Percentiles rank a stretch among this genome's conserved stretches.
These are phyloP conservation scores for Sugiyamaella qingdaonensis DNA, from an alignment of 805 yeast genomes.

Conservation along the genomic window DNA sequence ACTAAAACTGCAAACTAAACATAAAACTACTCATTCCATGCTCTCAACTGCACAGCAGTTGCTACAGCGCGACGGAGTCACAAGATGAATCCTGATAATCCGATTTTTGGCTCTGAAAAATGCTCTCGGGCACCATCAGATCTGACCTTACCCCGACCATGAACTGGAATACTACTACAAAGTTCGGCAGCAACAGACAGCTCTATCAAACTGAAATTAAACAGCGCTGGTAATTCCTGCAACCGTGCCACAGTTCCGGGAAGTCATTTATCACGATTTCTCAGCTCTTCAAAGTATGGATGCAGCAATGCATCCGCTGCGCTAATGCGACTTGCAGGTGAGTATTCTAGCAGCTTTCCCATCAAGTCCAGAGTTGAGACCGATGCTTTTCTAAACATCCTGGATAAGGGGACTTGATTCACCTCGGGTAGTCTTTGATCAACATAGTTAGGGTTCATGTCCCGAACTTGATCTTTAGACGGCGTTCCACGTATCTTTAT, in stretches of 20 bases:
- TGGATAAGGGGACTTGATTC: slow-evolving; percentile 49
- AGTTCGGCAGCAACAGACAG: slow-evolving; percentile 42
- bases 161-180: too few relatives aligned
- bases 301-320: slow-evolving; percentile 83
- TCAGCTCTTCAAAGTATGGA: slow-evolving; percentile 83
- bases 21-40: too few relatives aligned
- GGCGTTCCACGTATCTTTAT: slow-evolving; percentile 96
- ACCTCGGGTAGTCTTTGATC: slow-evolving; percentile 88
- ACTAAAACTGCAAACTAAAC: too few relatives aligned
- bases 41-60: too few relatives aligned
- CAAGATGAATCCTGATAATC: too few relatives aligned
- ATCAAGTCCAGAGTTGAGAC: slow-evolving; percentile 82
- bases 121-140: too few relatives aligned
- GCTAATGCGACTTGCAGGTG: slow-evolving; percentile 78
- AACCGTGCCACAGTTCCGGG: slow-evolving; percentile 49
- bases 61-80: too few relatives aligned
- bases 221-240: slow-evolving; percentile 72
- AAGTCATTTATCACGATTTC: slow-evolving; percentile 43
- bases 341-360: slow-evolving; percentile 78
- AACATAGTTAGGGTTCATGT: slow-evolving; percentile 89
- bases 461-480: slow-evolving; percentile 81
- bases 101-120: too few relatives aligned
- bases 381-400: slow-evolving; percentile 74
- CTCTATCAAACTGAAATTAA: slow-evolving; percentile 69
- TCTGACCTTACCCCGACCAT: too few relatives aligned